A percentile compares a stretch with the other conserved stretches of the same genome.
Evolutionary conservation across 2,329 filamentous ascomycete genomes (phyloP).

Genomic region (Talaromyces sp.): DNA sequence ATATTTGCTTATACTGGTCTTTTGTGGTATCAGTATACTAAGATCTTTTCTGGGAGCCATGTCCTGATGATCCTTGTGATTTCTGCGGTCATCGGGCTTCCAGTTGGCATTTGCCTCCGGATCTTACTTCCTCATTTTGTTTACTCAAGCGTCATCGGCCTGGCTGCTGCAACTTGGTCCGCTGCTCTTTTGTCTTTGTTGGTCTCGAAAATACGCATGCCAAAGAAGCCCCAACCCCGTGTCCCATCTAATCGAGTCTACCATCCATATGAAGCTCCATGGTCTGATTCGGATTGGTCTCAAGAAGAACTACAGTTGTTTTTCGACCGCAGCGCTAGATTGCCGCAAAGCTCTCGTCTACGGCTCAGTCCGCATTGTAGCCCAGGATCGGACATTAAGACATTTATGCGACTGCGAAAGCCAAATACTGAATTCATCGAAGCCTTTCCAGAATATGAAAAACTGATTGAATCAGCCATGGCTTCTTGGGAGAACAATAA

Average conservation of each 20-base stretch:
- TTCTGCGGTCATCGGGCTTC: conserved; percentile 42
- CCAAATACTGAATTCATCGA: conserved; percentile 28
- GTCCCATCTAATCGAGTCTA: conserved; percentile 30
- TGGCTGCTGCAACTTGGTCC: conserved; percentile 47
- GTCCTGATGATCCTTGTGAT: conserved; percentile 43
- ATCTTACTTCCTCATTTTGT: conserved; percentile 32
- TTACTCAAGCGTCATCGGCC: conserved; percentile 44
- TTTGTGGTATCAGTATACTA: conserved; percentile 49
- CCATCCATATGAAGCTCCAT: conserved; percentile 40
- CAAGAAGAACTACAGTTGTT: conserved; percentile 47
- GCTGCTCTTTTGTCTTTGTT: conserved; percentile 45
- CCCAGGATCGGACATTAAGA: conserved; percentile 41
- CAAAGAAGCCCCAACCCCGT: conserved; percentile 32
- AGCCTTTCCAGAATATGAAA: conserved; percentile 40
- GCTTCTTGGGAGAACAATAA: conserved; percentile 26
- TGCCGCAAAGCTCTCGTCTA: conserved; percentile 38
- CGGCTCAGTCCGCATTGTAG: conserved; percentile 34
- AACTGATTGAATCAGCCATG: conserved; percentile 29
- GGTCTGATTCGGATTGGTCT: conserved; percentile 42
- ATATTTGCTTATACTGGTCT: conserved; percentile 47
- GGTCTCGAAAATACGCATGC: conserved; percentile 45
- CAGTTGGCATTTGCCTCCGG: conserved; percentile 42
- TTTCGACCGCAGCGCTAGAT: conserved; percentile 37
- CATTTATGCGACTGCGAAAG: conserved; percentile 34
- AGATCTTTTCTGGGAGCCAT: conserved; percentile 47